Percentiles rank a stretch among this genome's conserved stretches.
phyloP scores from a whole-genome alignment of 164 flowering plant genomes.

The Vitis rupestris region DNA sequence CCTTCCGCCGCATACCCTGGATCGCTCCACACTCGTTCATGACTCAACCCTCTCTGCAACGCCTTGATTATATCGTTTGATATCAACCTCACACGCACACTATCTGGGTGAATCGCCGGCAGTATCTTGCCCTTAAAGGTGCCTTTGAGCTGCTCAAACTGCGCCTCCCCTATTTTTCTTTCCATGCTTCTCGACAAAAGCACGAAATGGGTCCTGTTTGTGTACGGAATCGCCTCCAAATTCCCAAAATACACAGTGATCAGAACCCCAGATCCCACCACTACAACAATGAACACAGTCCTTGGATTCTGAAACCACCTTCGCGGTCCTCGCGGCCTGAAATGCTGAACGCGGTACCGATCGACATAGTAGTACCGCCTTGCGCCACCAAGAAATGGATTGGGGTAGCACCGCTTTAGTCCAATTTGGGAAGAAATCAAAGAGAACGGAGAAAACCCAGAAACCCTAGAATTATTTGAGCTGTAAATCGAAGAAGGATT shows the following conservation, averaged over 20 bases:
- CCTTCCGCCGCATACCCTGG: slow-evolving; percentile 43
- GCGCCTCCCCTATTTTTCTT: slow-evolving; percentile 61
- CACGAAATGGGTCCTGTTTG: slow-evolving; percentile 79
- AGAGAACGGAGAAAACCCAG: slow-evolving; percentile 25
- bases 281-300: slow-evolving; percentile 39
- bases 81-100: slow-evolving; percentile 73
- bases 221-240: slow-evolving; percentile 80
- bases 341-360: slow-evolving; percentile 54
- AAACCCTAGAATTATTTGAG: slow-evolving; percentile 15
- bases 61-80: slow-evolving; percentile 75
- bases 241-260: slow-evolving; percentile 71
- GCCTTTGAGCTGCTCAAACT: slow-evolving; percentile 55
- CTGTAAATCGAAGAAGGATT: slow-evolving; percentile 7
- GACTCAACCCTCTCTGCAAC: slow-evolving; percentile 68
- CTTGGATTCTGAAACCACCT: slow-evolving; percentile 75
- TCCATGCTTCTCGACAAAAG: slow-evolving; percentile 59
- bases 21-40: slow-evolving; percentile 75
- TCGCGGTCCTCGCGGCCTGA: slow-evolving; percentile 61
- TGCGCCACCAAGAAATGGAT: slow-evolving; percentile 14
- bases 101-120: slow-evolving; percentile 84
- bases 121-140: slow-evolving; percentile 67
- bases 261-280: slow-evolving; percentile 56
- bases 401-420: not conserved
- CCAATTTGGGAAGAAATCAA: slow-evolving; percentile 12
- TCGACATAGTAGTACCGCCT: slow-evolving; percentile 69